Evolutionary conservation across 192 early-diverging fungal genomes (phyloP), one percentile per base, ranked within the genome.

Genomic region (Coemansia sp.): DNA sequence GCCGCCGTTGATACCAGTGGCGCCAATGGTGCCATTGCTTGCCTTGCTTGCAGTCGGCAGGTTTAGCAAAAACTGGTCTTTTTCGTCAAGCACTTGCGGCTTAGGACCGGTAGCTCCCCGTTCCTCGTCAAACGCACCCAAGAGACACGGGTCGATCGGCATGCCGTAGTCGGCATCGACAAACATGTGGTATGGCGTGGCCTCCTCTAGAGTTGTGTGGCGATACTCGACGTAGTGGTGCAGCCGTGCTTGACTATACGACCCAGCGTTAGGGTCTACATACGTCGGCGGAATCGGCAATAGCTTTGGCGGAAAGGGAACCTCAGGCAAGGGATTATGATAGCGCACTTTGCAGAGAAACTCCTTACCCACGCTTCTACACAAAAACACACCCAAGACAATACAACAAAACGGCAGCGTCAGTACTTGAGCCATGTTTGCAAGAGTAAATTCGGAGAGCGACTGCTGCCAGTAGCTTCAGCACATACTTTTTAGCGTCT

Each of bases 241-340:
- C 29, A 75, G 72, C 24, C 76, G 71, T 35, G 81, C 76, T 65
- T 83, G 81, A 61, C 70, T 77, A 64, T 79, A 79, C 30, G 75
- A 78, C 6, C 81, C 81, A 3, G 65, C 79, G 49, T 62, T 68
- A 20, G 84, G 53, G 60, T 82, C 74, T 4, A 82, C 76, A 18
- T 83, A 78, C 4, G 81, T 83, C 9, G 81, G 81, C 22, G 81
- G 81, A 59, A 83, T 73, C n/a, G 79, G 73, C 45, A 85, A 71
- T 12, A 85, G 76, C 63, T 85, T 85, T 64, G 80, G 84, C 12
- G 84, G 80, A 41, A 85, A 82, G 2, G 84, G 84, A 4, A 85
- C 73, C 38, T 68, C 62, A 27, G 84, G 84, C 22, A 85, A 63
- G 40, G 84, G 75, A 60, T 85, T 85, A 37, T 79, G 75, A 59